Conservation (phyloP, 2,329 filamentous ascomycete genomes). For the Colletotrichum sp. region DNA sequence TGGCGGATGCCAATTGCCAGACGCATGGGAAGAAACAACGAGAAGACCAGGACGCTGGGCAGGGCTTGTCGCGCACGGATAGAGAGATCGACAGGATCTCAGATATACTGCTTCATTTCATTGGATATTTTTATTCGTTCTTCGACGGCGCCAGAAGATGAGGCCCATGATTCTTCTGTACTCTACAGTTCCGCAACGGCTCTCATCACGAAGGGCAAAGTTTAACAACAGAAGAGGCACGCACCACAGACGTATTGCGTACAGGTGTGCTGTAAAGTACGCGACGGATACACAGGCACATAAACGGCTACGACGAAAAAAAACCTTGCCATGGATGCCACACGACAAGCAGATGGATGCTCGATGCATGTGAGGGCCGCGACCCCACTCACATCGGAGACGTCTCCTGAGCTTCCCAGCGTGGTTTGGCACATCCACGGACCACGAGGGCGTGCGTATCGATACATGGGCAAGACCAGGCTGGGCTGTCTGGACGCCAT, state of each 20-base stretch:
- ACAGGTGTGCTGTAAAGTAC: not conserved
- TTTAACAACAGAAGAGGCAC: not conserved
- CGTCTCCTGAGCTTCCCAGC: constrained; percentile 7
- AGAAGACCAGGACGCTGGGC: not conserved
- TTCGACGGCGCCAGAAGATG: not conserved
- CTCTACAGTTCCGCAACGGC: not conserved
- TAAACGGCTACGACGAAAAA: not conserved
- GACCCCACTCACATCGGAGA: constrained; percentile 15
- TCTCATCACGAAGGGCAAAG: not conserved
- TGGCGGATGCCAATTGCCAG: not conserved
- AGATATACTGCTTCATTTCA: not conserved
- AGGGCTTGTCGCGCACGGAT: not conserved
- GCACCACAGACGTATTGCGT: not conserved
- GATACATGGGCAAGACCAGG: constrained; percentile 3
- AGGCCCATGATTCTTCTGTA: not conserved
- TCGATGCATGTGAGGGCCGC: constrained; percentile 18
- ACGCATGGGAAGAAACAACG: not conserved
- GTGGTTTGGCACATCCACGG: not conserved
- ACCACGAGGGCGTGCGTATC: constrained; percentile 8
- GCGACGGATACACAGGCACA: not conserved
- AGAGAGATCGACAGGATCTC: not conserved
- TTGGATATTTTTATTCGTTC: not conserved
- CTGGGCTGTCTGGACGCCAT: not conserved
- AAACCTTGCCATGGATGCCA: constrained; percentile 2
- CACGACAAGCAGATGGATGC: constrained; percentile 12